Base-by-base conservation (phyloP, 1,139 yeast genomes). In the Yamadazyma sp. region DNA sequence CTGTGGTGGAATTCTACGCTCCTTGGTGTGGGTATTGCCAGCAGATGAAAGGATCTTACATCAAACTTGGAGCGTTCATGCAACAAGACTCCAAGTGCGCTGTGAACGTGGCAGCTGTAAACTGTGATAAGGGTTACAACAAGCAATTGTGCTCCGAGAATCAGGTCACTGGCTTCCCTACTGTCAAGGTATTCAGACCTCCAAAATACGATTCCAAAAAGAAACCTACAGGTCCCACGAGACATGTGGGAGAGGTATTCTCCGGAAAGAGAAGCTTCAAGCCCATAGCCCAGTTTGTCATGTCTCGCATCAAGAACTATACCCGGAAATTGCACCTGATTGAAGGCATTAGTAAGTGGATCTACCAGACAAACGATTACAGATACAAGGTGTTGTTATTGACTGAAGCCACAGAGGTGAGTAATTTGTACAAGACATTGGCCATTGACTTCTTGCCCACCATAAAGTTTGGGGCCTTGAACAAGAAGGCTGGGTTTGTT, bases 21-120 rank as follows among this genome's bases (percentile, higher is more conserved):
- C 98, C 98, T 28, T 92, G 98, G 98, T 92, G 98, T 68, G 89
- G 91, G 1, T 80, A 84, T 56, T 85, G 94, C 54, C 72, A 77
- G 47, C 73, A 79, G 44, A 59, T 85, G 44, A 72, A 74, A 46
- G 76, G 78, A 2, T 69, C 78, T 1, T 84, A 71, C 58, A 68
- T 70, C 41, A 83, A 81, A 53, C 78, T 84, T 16, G 95, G 88
- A 10, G 77, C 76, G 40, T 62, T 65, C 31, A 64, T 86, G 10
- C 71, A 73, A 22, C 47, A 58, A 4, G 73, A 69, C 31, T 59
- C 69, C 20, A 84, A 83, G 36, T 62, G 79, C 38, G 72, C 73
- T 17, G 81, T 81, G 16, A 81, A 83, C 49, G 86, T 89, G 12
- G 96, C 81, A 2, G 87, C 96, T 11, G 91, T 92, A 7, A 82